Conservation (phyloP, 2,329 filamentous ascomycete species). For the Metarhizium anisopliae region DNA sequence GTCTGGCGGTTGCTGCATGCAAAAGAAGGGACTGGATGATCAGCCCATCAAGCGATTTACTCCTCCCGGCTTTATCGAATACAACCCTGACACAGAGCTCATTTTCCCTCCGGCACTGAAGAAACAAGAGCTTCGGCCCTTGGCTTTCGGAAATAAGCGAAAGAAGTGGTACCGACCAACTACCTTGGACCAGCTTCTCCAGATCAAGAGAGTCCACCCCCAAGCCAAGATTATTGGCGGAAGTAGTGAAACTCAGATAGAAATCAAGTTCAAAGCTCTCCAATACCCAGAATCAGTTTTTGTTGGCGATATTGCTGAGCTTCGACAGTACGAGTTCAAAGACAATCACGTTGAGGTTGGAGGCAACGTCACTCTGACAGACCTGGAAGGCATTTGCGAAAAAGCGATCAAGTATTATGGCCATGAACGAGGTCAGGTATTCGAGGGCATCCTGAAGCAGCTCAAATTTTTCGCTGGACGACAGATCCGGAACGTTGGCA, state of each 20-base stretch:
- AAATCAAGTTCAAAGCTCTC: slow-evolving; percentile 95
- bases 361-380: slow-evolving; percentile 85
- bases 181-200: slow-evolving; percentile 75
- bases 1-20: slow-evolving; percentile 59
- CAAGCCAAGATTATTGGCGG: slow-evolving; percentile 91
- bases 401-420: slow-evolving; percentile 77
- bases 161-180: slow-evolving; percentile 92
- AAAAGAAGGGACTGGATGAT: slow-evolving; percentile 38
- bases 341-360: slow-evolving; percentile 84
- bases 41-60: slow-evolving; percentile 62
- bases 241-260: slow-evolving; percentile 95
- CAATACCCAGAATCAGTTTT: slow-evolving; percentile 85
- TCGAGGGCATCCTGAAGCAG: slow-evolving; percentile 87
- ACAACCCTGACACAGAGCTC: slow-evolving; percentile 85
- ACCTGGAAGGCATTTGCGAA: slow-evolving; percentile 77
- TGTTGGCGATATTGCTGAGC: slow-evolving; percentile 84
- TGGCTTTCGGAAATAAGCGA: slow-evolving; percentile 88
- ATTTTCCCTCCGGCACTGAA: slow-evolving; percentile 85
- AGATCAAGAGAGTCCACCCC: slow-evolving; percentile 81
- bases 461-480: slow-evolving; percentile 89
- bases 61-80: slow-evolving; percentile 85
- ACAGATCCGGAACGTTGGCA: slow-evolving; percentile 96
- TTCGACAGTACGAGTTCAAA: slow-evolving; percentile 71
- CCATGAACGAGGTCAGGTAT: slow-evolving; percentile 61
- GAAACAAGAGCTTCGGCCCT: slow-evolving; percentile 70